Evolutionary conservation across 228 moss, liverwort and hornwort species (phyloP).

Genomic region (Sphagnum magellanicum): DNA sequence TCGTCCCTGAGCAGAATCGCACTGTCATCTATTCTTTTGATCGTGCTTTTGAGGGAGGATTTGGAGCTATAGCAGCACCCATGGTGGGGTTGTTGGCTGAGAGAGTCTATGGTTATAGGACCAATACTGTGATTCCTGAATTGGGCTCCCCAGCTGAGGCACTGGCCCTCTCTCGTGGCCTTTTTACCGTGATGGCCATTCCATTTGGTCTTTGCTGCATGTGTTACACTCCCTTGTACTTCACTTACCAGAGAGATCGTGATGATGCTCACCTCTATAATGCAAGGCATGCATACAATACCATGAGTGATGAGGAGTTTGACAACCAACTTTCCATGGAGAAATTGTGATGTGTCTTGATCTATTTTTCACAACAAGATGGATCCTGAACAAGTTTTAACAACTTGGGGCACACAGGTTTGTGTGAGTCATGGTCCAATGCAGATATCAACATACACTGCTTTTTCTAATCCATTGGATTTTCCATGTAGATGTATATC

Average conservation of each 20-base stretch:
- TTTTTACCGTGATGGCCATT: conserved; percentile 84
- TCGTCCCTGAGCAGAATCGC: conserved; percentile 79
- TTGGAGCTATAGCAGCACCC: conserved; percentile 80
- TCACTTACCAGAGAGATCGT: conserved; percentile 55
- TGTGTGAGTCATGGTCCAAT: too few relatives aligned
- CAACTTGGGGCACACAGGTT: too few relatives aligned
- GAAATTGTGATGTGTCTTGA: too few relatives aligned
- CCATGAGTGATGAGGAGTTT: background rate
- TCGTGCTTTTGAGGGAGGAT: conserved; percentile 86
- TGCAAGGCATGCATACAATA: background rate
- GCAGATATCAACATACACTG: too few relatives aligned
- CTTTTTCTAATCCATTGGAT: too few relatives aligned
- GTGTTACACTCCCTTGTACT: conserved; percentile 86
- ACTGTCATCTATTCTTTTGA: conserved; percentile 90
- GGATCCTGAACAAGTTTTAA: too few relatives aligned
- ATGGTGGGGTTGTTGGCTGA: conserved; percentile 81
- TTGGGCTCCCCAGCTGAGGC: conserved; percentile 71
- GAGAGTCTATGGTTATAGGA: conserved; percentile 74
- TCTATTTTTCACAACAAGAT: too few relatives aligned
- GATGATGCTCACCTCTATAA: conserved; percentile 11
- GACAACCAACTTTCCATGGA: background rate
- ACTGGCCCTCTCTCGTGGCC: conserved; percentile 67
- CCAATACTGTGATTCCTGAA: conserved; percentile 44
- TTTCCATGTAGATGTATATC: too few relatives aligned
- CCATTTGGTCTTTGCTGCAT: conserved; percentile 86